Evolutionary conservation across 2,329 filamentous ascomycete species (phyloP).

Genomic region (Chrysosporium keratinophilum): DNA sequence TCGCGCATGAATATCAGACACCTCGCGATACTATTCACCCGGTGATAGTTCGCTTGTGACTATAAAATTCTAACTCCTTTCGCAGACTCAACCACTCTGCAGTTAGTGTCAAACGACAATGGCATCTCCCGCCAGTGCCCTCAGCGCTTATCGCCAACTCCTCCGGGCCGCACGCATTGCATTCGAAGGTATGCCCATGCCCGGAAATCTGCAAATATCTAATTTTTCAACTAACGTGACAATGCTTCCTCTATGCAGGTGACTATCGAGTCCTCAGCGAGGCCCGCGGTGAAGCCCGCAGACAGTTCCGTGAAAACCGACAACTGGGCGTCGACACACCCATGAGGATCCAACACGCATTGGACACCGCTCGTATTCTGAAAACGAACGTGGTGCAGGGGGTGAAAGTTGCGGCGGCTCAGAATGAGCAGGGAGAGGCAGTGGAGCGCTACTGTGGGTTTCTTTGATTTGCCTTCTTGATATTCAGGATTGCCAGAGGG

Average conservation of each 20-base stretch:
- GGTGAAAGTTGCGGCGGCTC: constrained; percentile 38
- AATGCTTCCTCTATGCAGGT: constrained; percentile 40
- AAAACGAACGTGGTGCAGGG: constrained; percentile 84
- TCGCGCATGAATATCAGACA: no score
- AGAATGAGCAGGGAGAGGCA: constrained; percentile 20
- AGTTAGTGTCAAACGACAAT: background rate
- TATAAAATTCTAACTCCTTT: background rate
- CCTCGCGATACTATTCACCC: no score
- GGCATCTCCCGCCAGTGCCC: constrained; percentile 15
- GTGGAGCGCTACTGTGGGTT: constrained; percentile 31
- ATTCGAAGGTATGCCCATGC: constrained; percentile 58
- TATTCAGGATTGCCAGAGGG: background rate
- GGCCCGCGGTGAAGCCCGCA: constrained; percentile 61
- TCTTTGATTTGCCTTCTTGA: background rate
- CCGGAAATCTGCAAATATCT: background rate
- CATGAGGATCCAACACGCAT: constrained; percentile 63
- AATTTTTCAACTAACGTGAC: constrained; percentile 12
- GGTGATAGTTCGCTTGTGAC: background rate
- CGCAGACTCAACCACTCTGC: background rate
- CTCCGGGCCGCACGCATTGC: constrained; percentile 38
- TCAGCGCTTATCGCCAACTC: constrained; percentile 24
- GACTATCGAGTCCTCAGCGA: constrained; percentile 59
- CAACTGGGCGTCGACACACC: constrained; percentile 49
- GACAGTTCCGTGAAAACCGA: constrained; percentile 60
- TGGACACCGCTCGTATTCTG: constrained; percentile 71